phyloP scores from a whole-genome alignment of 1,284 basidiomycete species.

The Porodaedalea pini region DNA sequence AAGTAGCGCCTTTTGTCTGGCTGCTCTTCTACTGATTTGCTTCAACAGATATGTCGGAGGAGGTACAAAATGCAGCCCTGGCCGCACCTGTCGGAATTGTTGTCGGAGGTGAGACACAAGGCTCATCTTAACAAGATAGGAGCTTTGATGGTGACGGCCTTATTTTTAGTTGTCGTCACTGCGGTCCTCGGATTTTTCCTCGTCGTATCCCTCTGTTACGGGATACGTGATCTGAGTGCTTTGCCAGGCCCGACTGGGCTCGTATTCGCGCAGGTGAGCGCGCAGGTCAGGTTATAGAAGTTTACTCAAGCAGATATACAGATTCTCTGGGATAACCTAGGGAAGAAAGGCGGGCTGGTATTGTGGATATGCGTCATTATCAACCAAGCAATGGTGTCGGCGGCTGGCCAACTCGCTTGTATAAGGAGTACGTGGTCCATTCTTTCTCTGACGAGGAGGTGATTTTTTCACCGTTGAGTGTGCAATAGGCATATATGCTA shows the following conservation, averaged over 20 bases:
- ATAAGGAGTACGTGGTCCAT: slow-evolving; percentile 22
- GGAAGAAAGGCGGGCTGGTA: slow-evolving; percentile 21
- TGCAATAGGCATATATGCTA: slow-evolving; percentile 23
- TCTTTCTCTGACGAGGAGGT: not conserved
- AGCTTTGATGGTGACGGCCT: slow-evolving; percentile 13
- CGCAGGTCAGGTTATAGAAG: not conserved
- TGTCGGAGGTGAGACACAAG: slow-evolving; percentile 11
- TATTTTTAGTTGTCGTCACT: slow-evolving; percentile 1
- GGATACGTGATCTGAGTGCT: slow-evolving; percentile 21
- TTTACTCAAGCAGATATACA: not conserved
- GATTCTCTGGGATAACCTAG: slow-evolving; percentile 26
- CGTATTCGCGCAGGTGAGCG: slow-evolving; percentile 22
- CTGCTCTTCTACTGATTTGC: too few relatives aligned
- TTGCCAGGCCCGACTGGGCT: slow-evolving; percentile 24
- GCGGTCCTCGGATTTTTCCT: slow-evolving; percentile 11
- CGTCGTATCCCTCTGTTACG: slow-evolving; percentile 23
- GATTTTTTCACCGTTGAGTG: not conserved
- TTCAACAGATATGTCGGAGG: slow-evolving; percentile 23
- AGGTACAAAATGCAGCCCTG: slow-evolving; percentile 23
- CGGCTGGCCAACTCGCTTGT: slow-evolving; percentile 23
- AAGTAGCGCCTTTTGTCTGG: not conserved
- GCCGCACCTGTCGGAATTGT: slow-evolving; percentile 24
- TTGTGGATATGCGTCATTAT: slow-evolving; percentile 24
- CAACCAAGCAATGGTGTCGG: slow-evolving; percentile 20
- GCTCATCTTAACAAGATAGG: slow-evolving; percentile 13